A percentile compares a stretch with the other conserved stretches of the same genome.
Evolutionary conservation across 345 rosid genomes (phyloP).

Genomic region (Lumnitzera littorea): DNA sequence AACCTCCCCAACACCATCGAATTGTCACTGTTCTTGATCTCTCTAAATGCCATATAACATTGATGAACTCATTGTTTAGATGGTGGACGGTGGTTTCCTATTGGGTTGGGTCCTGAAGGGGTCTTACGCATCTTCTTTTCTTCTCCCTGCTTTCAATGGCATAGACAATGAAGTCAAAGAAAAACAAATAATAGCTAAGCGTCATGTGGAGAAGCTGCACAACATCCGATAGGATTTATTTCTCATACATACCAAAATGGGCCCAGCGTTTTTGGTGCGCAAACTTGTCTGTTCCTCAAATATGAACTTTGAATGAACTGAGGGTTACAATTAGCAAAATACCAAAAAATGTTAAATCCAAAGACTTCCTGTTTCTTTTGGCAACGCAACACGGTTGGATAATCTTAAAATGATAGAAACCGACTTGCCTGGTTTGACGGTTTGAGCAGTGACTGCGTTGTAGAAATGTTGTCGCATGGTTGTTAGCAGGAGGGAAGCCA

Average conservation of each 20-base stretch:
- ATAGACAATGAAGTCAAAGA: not conserved
- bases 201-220: no score
- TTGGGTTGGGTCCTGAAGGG: constrained; percentile 15
- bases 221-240: not conserved
- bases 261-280: not conserved
- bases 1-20: not conserved
- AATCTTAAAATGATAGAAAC: constrained; percentile 3
- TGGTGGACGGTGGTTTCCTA: constrained; percentile 10
- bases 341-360: not conserved
- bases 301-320: constrained; percentile 2
- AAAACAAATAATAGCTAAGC: not conserved
- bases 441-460: constrained; percentile 24
- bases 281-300: not conserved
- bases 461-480: constrained; percentile 17
- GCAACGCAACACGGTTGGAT: not conserved
- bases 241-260: constrained; percentile 1
- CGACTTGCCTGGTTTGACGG: constrained; percentile 36
- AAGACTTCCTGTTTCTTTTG: not conserved
- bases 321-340: not conserved
- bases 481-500: constrained; percentile 28
- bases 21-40: not conserved
- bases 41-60: not conserved
- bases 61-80: constrained; percentile 7
- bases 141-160: constrained; percentile 6
- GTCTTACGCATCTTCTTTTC: constrained; percentile 4